Base-by-base conservation (phyloP, 345 rosid genomes). In the Dipteronia dyeriana region DNA sequence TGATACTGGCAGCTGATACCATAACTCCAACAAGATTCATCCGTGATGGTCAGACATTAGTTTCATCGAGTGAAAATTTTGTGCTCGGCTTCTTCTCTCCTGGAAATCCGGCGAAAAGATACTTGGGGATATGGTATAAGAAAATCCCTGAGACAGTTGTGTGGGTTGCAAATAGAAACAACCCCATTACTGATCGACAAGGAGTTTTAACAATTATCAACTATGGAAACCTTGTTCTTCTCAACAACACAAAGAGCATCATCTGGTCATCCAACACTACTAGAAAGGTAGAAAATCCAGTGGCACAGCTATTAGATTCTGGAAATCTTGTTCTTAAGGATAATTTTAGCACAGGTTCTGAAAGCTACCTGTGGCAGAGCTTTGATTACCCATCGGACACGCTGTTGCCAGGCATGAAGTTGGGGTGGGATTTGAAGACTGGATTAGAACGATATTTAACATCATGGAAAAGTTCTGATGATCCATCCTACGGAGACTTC, bases 91-190 rank as follows among this genome's bases (percentile, higher is more conserved):
- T 79, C 76, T 85, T 85, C 74, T 8, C 67, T 25, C 71, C 75
- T 7, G 60, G 74, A 9, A 73, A 71, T 23, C 84, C 88, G 8
- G 38, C 1, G 3, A 85, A 68, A 0, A 78, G 62, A 68, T 90
- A 86, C 63, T 14, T 88, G 22, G 91, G 85, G 26, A 84, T 90
- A 9, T 84, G 90, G 86, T 86, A 85, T 78, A 79, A 82, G 66
- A 53, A 68, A 13, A 71, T 51, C 34, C 59, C 80, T 0, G n/a
- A 1, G 49, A 79, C 82, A 5, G 77, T 78, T 31, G 87, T 86
- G 2, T 90, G 91, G 91, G 85, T 87, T 20, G 80, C 90, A 17
- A 88, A 84, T 70, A 70, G 89, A 80, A 83, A 83, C n/a, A 41
- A 13, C 16, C 82, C 87, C 1, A 25, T 83, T 4, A 22, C 51